Evolutionary conservation across 495 filamentous ascomycete species (phyloP).

Genomic region (Bathelium albidoporum): DNA sequence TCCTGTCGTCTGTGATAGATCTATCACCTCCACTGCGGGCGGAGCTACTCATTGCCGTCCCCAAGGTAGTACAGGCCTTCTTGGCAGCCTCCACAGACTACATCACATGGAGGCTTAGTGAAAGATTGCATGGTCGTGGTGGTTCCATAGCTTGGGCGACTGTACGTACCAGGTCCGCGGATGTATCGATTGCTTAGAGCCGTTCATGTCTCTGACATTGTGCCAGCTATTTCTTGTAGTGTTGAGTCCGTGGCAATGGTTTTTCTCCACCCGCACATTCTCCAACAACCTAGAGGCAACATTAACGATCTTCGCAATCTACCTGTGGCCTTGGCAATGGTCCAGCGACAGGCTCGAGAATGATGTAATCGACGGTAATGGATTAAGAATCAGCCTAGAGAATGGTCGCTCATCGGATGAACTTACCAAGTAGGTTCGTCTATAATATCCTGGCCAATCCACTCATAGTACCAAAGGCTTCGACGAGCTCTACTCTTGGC

Average conservation of each 20-base stretch:
- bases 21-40: slow-evolving; percentile 43
- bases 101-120: slow-evolving; percentile 78
- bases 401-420: neutral
- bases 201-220: too few relatives aligned
- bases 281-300: slow-evolving; percentile 91
- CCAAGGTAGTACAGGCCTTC: slow-evolving; percentile 64
- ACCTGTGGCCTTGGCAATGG: slow-evolving; percentile 80
- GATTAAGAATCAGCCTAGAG: slow-evolving; percentile 9
- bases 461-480: slow-evolving; percentile 35
- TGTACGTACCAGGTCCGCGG: too few relatives aligned
- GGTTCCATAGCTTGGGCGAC: slow-evolving; percentile 52
- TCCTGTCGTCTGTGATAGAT: slow-evolving; percentile 40
- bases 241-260: slow-evolving; percentile 92
- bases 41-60: slow-evolving; percentile 57
- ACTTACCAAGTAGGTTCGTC: neutral
- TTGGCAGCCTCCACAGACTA: slow-evolving; percentile 74
- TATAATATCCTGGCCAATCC: neutral
- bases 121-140: slow-evolving; percentile 55
- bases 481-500: slow-evolving; percentile 63
- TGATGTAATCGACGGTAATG: slow-evolving; percentile 13
- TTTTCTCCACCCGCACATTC: slow-evolving; percentile 83
- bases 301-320: slow-evolving; percentile 68
- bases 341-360: slow-evolving; percentile 16
- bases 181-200: too few relatives aligned
- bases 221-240: slow-evolving; percentile 62